Conservation (phyloP, 2,329 filamentous ascomycete genomes). For the Cladosporium halotolerans region DNA sequence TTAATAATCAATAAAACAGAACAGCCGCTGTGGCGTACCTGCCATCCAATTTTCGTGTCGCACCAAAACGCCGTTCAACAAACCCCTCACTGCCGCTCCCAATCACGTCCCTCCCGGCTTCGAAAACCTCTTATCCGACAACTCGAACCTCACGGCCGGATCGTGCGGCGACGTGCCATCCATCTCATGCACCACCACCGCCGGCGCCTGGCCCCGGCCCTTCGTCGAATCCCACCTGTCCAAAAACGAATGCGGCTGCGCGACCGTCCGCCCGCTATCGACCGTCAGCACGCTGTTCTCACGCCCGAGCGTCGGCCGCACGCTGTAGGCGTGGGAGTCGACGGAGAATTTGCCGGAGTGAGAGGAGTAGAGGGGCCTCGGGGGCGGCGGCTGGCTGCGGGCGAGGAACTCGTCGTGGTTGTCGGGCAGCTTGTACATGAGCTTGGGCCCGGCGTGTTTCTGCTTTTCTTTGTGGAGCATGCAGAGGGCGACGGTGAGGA, state of each 20-base stretch:
- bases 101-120: background rate
- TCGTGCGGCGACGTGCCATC: slow-evolving; percentile 9
- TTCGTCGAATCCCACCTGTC: slow-evolving; percentile 17
- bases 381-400: slow-evolving; percentile 14
- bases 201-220: slow-evolving; percentile 4
- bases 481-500: slow-evolving; percentile 19
- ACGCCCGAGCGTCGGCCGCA: background rate
- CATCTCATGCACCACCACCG: slow-evolving; percentile 10
- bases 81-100: background rate
- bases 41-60: slow-evolving; percentile 3
- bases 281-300: slow-evolving; percentile 4
- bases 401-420: slow-evolving; percentile 20
- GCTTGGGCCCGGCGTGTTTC: slow-evolving; percentile 18
- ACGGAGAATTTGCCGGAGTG: slow-evolving; percentile 3
- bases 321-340: background rate
- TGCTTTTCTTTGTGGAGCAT: slow-evolving; percentile 19
- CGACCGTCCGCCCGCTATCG: slow-evolving; percentile 8
- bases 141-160: background rate
- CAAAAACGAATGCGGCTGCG: slow-evolving; percentile 15
- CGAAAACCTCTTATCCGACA: slow-evolving; percentile 9
- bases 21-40: background rate
- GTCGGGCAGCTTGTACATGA: slow-evolving; percentile 30
- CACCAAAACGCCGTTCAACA: background rate
- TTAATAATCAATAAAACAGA: background rate
- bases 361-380: background rate